Evolutionary conservation across 2,329 filamentous ascomycete genomes (phyloP).

Genomic region (Fusarium phyllophilum): DNA sequence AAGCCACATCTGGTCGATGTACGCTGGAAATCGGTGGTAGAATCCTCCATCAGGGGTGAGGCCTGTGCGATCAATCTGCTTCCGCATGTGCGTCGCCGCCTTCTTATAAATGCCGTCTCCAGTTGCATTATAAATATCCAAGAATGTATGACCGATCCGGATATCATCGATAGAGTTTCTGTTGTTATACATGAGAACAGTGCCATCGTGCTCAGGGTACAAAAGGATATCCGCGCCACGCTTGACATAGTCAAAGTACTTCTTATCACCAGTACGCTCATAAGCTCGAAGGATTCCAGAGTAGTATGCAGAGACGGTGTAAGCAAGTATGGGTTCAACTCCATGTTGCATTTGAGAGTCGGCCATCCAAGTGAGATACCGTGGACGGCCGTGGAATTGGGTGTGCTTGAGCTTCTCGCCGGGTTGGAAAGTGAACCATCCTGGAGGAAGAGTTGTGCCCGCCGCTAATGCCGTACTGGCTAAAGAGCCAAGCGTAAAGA

Average conservation of each 20-base stretch:
- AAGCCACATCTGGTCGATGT: slow-evolving; percentile 67
- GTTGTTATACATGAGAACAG: slow-evolving; percentile 31
- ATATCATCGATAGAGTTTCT: slow-evolving; percentile 35
- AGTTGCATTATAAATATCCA: slow-evolving; percentile 29
- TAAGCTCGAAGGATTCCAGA: slow-evolving; percentile 27
- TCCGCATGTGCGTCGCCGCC: slow-evolving; percentile 18
- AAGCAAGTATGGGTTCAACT: slow-evolving; percentile 40
- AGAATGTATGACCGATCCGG: slow-evolving; percentile 27
- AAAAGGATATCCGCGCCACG: slow-evolving; percentile 36
- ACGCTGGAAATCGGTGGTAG: slow-evolving; percentile 59
- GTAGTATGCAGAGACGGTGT: slow-evolving; percentile 36
- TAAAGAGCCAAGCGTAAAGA: neutral
- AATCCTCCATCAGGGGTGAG: slow-evolving; percentile 62
- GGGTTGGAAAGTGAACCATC: slow-evolving; percentile 30
- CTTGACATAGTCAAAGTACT: slow-evolving; percentile 42
- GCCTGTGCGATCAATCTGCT: slow-evolving; percentile 29
- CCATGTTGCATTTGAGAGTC: slow-evolving; percentile 44
- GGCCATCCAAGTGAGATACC: slow-evolving; percentile 44
- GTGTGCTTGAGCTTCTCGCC: slow-evolving; percentile 11
- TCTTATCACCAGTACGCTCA: slow-evolving; percentile 36
- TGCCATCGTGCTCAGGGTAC: slow-evolving; percentile 37
- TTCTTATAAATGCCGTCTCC: slow-evolving; percentile 29
- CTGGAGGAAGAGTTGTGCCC: slow-evolving; percentile 5
- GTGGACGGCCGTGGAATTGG: slow-evolving; percentile 25
- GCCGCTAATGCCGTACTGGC: neutral